A percentile compares a stretch with the other conserved stretches of the same genome.
These are phyloP conservation scores for Mesembryanthemum crystallinum DNA, from an alignment of 148 eudicot genomes.

Conservation along the genomic window DNA sequence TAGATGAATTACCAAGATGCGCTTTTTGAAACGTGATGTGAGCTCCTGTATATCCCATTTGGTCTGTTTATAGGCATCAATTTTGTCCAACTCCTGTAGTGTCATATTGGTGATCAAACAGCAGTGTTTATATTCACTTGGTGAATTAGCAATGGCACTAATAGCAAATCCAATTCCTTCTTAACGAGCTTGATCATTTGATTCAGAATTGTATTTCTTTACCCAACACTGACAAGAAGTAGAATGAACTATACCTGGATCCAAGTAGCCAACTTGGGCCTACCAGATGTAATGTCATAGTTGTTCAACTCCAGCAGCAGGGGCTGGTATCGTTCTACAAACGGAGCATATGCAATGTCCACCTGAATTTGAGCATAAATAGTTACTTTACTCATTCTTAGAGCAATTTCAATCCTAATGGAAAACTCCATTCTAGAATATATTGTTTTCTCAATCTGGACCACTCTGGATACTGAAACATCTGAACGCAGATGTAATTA, in stretches of 20 bases:
- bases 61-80: slow-evolving; percentile 56
- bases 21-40: slow-evolving; percentile 20
- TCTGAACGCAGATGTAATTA: neutral
- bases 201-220: neutral
- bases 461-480: neutral
- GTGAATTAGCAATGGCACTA: neutral
- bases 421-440: neutral
- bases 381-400: neutral
- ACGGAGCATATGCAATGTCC: slow-evolving; percentile 51
- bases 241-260: slow-evolving; percentile 2
- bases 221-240: neutral
- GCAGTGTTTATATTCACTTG: neutral
- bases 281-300: slow-evolving; percentile 40
- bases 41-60: slow-evolving; percentile 31
- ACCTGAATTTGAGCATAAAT: slow-evolving; percentile 26
- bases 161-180: neutral
- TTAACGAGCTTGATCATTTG: neutral
- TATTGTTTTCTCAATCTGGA: neutral
- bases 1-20: neutral
- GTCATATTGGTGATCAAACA: neutral
- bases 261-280: slow-evolving; percentile 49
- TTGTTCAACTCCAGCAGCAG: slow-evolving; percentile 35
- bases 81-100: slow-evolving; percentile 60
- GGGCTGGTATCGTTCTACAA: slow-evolving; percentile 45
- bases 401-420: neutral